Evolutionary conservation across 2,329 filamentous ascomycete genomes (phyloP), one percentile per base, ranked within the genome.

Genomic region (Ascochyta lentis): DNA sequence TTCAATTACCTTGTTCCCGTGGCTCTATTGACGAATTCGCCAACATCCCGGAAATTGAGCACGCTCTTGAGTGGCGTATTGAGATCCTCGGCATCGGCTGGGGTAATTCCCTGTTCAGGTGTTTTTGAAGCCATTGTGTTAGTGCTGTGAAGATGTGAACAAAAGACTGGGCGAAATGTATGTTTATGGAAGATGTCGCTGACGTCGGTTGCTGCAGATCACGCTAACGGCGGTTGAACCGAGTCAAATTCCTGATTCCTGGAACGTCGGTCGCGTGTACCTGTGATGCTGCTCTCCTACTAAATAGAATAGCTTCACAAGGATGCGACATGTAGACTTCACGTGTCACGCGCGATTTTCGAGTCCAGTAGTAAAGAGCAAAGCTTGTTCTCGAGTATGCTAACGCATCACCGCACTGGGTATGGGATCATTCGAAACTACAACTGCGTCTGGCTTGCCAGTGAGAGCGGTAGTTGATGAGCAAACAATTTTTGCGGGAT

Each of bases 31-130:
- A 74, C 62, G 26, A 68, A 70, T 3, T 58, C 59, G 22, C 70
- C 68, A 27, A 71, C 73, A 67, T 77, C 74, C 44, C 74, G 68
- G 58, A 76, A 77, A 52, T 77, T 77, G 15, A 69, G 58, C 22
- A 77, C 64, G 26, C 59, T 74, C 47, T 69, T 60, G 19, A 75
- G 52, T 5, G 69, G 66, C 15, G 63, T 58, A 23, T 54, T 52
- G 10, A 59, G 39, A 22, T 54, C 49, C 23, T 53, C 16, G 52
- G 59, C 62, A 42, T 55, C 45, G 9, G 23, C 23, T 9, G 43
- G 7, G 12, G 22, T n/a, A 12, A 35, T 23, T 6, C 33, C 31
- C 8, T 54, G 44, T 27, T 31, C 33, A 22, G 47, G 42, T 16
- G 24, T 22, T 43, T 51, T 56, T 5, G 43, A 38, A 43, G 29